Percentiles rank a stretch among this genome's conserved stretches.
phyloP scores from a whole-genome alignment of 2,329 filamentous ascomycete genomes.

The Alternaria brassicicola region DNA sequence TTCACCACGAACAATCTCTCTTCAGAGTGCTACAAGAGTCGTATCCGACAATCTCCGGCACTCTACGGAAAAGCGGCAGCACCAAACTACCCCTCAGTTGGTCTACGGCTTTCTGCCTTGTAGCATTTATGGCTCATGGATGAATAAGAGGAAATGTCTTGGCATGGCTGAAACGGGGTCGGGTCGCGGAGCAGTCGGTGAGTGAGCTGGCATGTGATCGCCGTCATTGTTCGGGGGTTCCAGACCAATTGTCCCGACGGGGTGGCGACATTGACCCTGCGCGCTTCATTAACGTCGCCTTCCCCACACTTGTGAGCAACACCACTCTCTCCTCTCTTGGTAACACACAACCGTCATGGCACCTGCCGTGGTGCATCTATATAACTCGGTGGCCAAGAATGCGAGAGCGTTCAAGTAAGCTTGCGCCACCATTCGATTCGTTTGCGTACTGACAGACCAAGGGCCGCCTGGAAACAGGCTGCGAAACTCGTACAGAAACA shows the following conservation, averaged over 20 bases:
- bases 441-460: constrained; percentile 32
- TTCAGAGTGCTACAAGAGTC: not conserved
- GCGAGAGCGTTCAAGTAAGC: constrained; percentile 51
- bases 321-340: constrained; percentile 23
- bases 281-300: constrained; percentile 27
- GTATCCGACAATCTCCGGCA: not conserved
- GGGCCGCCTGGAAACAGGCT: constrained; percentile 57
- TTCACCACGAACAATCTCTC: not conserved
- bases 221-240: constrained; percentile 24
- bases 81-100: not conserved
- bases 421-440: not conserved
- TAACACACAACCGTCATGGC: constrained; percentile 42
- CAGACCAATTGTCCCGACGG: constrained; percentile 14
- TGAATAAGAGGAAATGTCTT: not conserved
- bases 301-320: constrained; percentile 26
- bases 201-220: constrained; percentile 21
- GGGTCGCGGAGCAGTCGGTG: not conserved
- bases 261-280: constrained; percentile 25
- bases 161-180: not conserved
- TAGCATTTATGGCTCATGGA: not conserved
- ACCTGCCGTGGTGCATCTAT: constrained; percentile 47
- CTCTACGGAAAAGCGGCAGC: not conserved
- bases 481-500: constrained; percentile 54
- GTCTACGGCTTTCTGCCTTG: not conserved
- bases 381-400: constrained; percentile 51